Base-by-base conservation (phyloP, 2,329 filamentous ascomycete species). In the Fusarium subtropicale region DNA sequence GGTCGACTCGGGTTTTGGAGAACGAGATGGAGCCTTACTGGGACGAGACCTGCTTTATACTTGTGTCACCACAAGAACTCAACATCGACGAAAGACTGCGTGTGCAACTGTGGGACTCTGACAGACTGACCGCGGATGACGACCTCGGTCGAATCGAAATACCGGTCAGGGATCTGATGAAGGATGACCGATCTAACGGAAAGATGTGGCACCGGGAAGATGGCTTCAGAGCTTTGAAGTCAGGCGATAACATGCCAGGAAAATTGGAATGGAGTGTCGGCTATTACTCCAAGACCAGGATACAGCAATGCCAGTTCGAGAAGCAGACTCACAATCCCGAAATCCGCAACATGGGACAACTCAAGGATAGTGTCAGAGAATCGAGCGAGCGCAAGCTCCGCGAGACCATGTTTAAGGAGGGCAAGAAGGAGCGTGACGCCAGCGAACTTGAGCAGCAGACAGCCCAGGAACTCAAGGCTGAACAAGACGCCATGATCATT, bases 21-120 rank as follows among this genome's bases (percentile, higher is more conserved):
- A 83, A 84, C 1, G 88, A 92, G 47, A 90, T 92, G 82, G 82
- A 91, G 31, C 91, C 91, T 0, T 82, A 81, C 46, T 93, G 91
- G 91, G 84, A 92, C 34, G 91, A 94, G 76, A 90, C 88, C 51
- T 86, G 86, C 24, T 90, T 87, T 60, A 79, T 93, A n/a, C 80
- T 92, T 2, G 90, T 93, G 2, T 89, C 90, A 0, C 84, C 88
- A 0, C 88, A 92, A 67, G 91, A 93, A 75, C 77, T 93, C 13
- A 91, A 93, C 64, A 90, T 92, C 0, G 86, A 90, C 24, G 91
- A 92, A 77, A 88, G 86, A 34, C 76, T 94, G 12, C 86, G 90
- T 5, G 74, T 93, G 2, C 90, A 93, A 73, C 81, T 93, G 0
- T 94, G 91, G 91, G 91, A 94, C 71, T 92, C 90, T 3, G 91